phyloP scores from a whole-genome alignment of 1,284 basidiomycete genomes.

The Rhodotorula sp. region DNA sequence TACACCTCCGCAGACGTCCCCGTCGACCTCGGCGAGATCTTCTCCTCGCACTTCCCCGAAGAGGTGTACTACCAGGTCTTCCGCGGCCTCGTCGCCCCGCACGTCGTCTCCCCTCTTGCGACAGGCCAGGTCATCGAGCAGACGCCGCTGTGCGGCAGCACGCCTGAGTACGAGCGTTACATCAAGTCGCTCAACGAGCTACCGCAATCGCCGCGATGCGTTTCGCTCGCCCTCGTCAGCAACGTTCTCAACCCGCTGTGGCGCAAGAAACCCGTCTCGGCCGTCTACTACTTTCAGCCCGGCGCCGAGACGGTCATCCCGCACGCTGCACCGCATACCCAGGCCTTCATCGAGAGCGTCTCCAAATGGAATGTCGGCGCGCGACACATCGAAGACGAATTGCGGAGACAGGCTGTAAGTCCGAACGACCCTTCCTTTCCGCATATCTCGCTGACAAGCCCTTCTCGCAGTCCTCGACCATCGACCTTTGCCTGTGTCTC shows the following conservation, averaged over 20 bases:
- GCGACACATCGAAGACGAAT: slow-evolving; percentile 83
- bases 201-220: slow-evolving; percentile 80
- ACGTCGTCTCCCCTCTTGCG: slow-evolving; percentile 86
- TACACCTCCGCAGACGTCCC: slow-evolving; percentile 83
- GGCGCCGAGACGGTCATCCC: slow-evolving; percentile 54
- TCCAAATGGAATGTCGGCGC: slow-evolving; percentile 90
- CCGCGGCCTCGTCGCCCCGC: slow-evolving; percentile 80
- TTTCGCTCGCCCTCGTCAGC: slow-evolving; percentile 70
- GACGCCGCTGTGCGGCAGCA: slow-evolving; percentile 89
- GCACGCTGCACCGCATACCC: slow-evolving; percentile 74
- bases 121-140: slow-evolving; percentile 76
- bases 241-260: slow-evolving; percentile 73
- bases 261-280: slow-evolving; percentile 66
- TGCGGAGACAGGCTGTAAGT: slow-evolving; percentile 91
- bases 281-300: slow-evolving; percentile 55
- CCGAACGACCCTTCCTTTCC: slow-evolving; percentile 14
- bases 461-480: slow-evolving; percentile 75
- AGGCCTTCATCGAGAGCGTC: slow-evolving; percentile 81
- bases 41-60: slow-evolving; percentile 90
- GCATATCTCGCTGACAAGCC: slow-evolving; percentile 18
- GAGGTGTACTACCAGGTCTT: slow-evolving; percentile 96
- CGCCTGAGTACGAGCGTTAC: slow-evolving; percentile 88
- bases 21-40: slow-evolving; percentile 87
- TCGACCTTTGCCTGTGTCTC: slow-evolving; percentile 91
- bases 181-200: slow-evolving; percentile 91